phyloP scores from a whole-genome alignment of 2,329 filamentous ascomycete genomes.

The Xylaria sp. region DNA sequence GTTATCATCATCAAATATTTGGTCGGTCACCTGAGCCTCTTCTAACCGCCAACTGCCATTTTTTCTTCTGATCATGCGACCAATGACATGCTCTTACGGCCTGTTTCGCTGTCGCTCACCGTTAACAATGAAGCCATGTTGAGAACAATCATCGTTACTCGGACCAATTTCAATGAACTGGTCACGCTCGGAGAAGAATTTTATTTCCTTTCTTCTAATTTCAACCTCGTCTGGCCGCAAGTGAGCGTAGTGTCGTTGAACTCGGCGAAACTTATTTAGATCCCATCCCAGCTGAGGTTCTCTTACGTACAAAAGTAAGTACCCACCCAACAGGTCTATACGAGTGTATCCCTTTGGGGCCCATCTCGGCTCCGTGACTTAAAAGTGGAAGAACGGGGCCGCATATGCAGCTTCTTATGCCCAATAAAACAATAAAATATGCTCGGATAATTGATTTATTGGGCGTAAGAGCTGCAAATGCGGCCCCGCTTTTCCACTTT shows the following conservation, averaged over 20 bases:
- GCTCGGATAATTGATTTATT: too few species aligned
- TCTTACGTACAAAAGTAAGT: not conserved
- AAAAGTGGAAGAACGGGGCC: too few species aligned
- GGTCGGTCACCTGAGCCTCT: slow-evolving; percentile 34
- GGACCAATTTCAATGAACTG: not conserved
- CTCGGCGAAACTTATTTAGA: not conserved
- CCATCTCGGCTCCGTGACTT: too few species aligned
- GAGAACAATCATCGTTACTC: not conserved
- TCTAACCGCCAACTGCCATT: slow-evolving; percentile 9
- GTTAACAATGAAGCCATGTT: not conserved
- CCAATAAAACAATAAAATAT: too few species aligned
- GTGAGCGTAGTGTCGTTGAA: not conserved
- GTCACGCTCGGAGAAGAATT: slow-evolving; percentile 21
- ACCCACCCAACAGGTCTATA: not conserved
- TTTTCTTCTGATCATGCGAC: slow-evolving; percentile 20
- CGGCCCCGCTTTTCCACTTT: too few species aligned
- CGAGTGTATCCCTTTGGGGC: too few species aligned
- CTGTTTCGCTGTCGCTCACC: not conserved
- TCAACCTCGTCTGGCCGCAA: not conserved
- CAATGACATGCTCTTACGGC: slow-evolving; percentile 22
- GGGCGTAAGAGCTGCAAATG: too few species aligned
- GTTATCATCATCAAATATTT: not conserved
- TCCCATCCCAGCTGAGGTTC: slow-evolving; percentile 2
- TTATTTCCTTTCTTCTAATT: not conserved
- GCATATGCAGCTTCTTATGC: too few species aligned